Base-by-base conservation (phyloP, 2,329 filamentous ascomycete genomes). In the Helminthosporium solani region DNA sequence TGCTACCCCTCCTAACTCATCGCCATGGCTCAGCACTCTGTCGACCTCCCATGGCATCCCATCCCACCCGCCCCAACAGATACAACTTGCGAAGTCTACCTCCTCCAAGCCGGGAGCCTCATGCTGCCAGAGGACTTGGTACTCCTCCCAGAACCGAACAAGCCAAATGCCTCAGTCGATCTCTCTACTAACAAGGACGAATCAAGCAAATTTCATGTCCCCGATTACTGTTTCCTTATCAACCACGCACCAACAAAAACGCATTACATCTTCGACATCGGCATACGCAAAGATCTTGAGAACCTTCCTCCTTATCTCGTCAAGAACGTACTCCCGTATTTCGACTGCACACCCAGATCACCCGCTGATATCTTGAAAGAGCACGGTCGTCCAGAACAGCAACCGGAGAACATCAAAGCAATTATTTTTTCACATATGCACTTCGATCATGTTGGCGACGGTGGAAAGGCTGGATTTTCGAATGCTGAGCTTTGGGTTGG, bases 241-340 rank as follows among this genome's bases (percentile, higher is more conserved):
- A 46, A 64, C 14, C 63, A 67, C 40, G 44, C 41, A 0, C 44
- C 67, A 56, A 47, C 65, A 42, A 15, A 58, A 50, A 63, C 67
- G 45, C 58, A 68, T 75, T 47, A 70, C 53, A 48, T 82, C 47
- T 82, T 82, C 60, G 79, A 82, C 50, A 71, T 82, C 1, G 79
- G 79, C 7, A 69, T 82, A 39, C 75, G 78, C 16, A 70, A 73
- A 34, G 70, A 78, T 20, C 55, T 75, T 2, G 56, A 66, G 19
- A 65, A 64, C 28, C 35, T 70, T 50, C 45, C 82, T 74, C 62
- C 70, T 63, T 4, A 56, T 53, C 18, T 66, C 56, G 8, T 68
- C 71, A 50, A 75, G 70, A 48, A 64, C 54, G 21, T 76, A 73
- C 50, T 70, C 71, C 49, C 64, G 56, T 25, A 59, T 53, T 55